Base-by-base conservation (phyloP, 257 asterid genomes). In the Scutellaria barbata region DNA sequence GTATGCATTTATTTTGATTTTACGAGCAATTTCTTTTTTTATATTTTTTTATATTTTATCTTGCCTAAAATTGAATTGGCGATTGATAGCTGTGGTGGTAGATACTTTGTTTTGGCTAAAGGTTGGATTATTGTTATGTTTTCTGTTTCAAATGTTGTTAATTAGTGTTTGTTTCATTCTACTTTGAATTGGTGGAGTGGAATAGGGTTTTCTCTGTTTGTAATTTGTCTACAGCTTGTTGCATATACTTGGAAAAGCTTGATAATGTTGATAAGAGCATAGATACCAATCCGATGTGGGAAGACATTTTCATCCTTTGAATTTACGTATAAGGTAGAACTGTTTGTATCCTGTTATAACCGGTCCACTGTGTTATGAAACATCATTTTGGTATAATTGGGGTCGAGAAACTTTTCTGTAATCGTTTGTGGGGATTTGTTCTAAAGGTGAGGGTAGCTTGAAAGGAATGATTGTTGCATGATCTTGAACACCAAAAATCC, bases 1-100 rank as follows among this genome's bases (percentile, higher is more conserved):
- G 99, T 89, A 52, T 41, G 37, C 48, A 4, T 63, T 59, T 20
- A 7, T 53, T 45, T 62, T 20, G 30, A 8, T 61, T 14, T 11
- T 30, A 52, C 53, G 30, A 22, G 11, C 75, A 42, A 47, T 48
- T 43, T 57, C 17, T 42, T n/a, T 40, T 43, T 20, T n/a, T 47
- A 14, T 11, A 10, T 9, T 25, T 51, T 66, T 61, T 17, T 25
- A 3, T 1, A 3, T 30, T 30, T 30, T 4, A 30, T 30, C 35
- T 30, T 30, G 35, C 5, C 3, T 30, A 30, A 30, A 30, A 30
- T 8, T 46, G 17, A 72, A 48, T 54, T 72, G 42, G 57, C 18
- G 8, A 41, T 42, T 39, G n/a, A 11, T 16, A 46, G 40, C 14
- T 10, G 65, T 22, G 41, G 20, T 8, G 50, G 12, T n/a, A 51